Conservation (phyloP, 352 stramenopile species). For the Hyaloperonospora arabidopsidis region DNA sequence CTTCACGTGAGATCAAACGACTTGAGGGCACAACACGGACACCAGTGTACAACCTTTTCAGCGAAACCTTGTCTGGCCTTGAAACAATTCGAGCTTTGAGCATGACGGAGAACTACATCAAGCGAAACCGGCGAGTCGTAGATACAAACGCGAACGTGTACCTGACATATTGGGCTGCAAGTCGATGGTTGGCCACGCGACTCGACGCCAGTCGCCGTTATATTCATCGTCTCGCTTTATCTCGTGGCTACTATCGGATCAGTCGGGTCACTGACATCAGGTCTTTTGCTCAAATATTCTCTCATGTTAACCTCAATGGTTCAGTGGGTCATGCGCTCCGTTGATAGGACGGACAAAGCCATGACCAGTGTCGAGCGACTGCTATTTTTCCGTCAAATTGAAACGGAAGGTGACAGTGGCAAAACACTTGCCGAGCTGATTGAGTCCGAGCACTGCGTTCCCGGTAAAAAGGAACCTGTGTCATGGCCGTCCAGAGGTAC, state of each 20-base stretch:
- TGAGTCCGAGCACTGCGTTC: not conserved
- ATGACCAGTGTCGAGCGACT: constrained; percentile 34
- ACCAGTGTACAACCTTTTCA: constrained; percentile 90
- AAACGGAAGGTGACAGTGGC: constrained; percentile 25
- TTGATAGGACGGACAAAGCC: constrained; percentile 37
- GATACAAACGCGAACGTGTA: constrained; percentile 35
- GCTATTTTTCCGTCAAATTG: constrained; percentile 26
- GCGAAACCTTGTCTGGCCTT: constrained; percentile 88
- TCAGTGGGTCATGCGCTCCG: constrained; percentile 25
- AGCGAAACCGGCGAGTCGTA: constrained; percentile 30
- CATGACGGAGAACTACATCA: constrained; percentile 27
- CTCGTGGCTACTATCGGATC: constrained; percentile 48
- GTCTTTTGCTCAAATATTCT: constrained; percentile 30
- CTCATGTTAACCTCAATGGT: constrained; percentile 40
- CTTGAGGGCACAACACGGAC: constrained; percentile 83
- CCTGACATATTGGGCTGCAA: constrained; percentile 32
- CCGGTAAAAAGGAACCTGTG: too few species aligned
- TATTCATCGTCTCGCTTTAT: constrained; percentile 83
- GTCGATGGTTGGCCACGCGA: constrained; percentile 90
- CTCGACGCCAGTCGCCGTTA: constrained; percentile 83
- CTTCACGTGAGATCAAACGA: constrained; percentile 84
- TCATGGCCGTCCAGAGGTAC: constrained; percentile 24
- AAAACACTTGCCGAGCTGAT: constrained; percentile 6
- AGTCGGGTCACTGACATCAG: constrained; percentile 20
- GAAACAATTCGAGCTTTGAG: constrained; percentile 82